Evolutionary conservation across 257 asterid genomes (phyloP), one percentile per base, ranked within the genome.

Genomic region (Solanum piurae): DNA sequence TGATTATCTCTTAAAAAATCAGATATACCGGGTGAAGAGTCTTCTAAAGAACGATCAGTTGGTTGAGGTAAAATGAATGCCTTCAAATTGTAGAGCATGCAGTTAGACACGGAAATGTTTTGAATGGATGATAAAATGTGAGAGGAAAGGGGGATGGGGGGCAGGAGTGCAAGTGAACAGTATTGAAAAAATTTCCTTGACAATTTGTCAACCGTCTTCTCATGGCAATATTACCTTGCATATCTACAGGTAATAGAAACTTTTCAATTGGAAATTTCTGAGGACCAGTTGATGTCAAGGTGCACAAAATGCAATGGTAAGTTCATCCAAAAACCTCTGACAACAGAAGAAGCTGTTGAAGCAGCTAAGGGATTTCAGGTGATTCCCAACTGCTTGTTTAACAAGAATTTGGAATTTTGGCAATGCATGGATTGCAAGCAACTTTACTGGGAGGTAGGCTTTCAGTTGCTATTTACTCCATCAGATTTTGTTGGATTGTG

Each of bases 341-440:
- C 98, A 83, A 95, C 98, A 77, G 96, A 95, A 91, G 99, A 97
- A 93, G 99, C 98, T 33, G 91, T 95, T 73, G 97, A 93, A 92
- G 98, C 98, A 37, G 95, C 98, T 16, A 95, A 97, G 90, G 98
- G 98, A 89, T 97, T 95, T 90, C 98, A 97, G 93, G 97, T 94
- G 88, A 95, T 95, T 89, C 99, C 99, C 55, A 94, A 93, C 73
- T 97, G 99, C 89, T 91, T 95, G 91, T 95, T 97, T 86, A 89
- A 97, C 88, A 94, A 91, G 90, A 95, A 95, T 87, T 79, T 95
- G 49, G 96, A 95, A 92, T 95, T 97, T 86, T 97, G 99, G 98
- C 97, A 95, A 91, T 95, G 98, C 92, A 95, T 86, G 94, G 98
- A 95, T 89, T 97, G 98, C 92, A 92, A 93, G 91, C 98, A 95